Evolutionary conservation across 176 grass and related monocot genomes (phyloP), one percentile per base, ranked within the genome.

Genomic region (Avena sativa): DNA sequence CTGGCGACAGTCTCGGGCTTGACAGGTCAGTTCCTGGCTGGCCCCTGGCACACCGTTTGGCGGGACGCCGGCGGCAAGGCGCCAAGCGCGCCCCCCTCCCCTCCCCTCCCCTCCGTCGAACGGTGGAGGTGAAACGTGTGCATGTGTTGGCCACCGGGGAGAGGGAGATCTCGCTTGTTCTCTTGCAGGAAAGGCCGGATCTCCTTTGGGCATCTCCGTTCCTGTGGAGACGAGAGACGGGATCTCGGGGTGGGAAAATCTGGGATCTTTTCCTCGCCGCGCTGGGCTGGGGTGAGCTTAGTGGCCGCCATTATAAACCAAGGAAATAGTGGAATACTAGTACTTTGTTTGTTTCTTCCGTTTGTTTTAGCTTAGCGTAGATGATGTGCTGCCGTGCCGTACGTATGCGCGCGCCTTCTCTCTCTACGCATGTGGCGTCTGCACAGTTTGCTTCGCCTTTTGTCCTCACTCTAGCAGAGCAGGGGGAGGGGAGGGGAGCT

Each of bases 21-120:
- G 81, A 84, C 89, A 84, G 85, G 84, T 75, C 16, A 52, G 75
- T 84, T 84, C 74, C 74, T 34, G 66, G 81, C 25, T 71, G 67
- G 68, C 80, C 12, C 67, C 17, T 12, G 55, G 74, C 46, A 2
- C 43, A 72, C 71, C 30, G 30, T 50, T 86, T 90, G 89, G 65
- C 89, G 21, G 79, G 71, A 86, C 57, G 87, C 82, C n/a, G 75
- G 8, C 28, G 23, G 48, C 44, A 44, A 62, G 10, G 17, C 80
- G 17, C 28, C 74, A 50, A 51, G 3, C 55, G 5, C 15, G 36
- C 36, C 40, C 1, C 40, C 40, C 6, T 43, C 40, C 47, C 4
- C 9, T 30, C 14, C 40, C 40, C 6, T 43, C 40, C 47, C 4
- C 9, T 30, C 14, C 4, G 70, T 20, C 26, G 13, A 67, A 67